Base-by-base conservation (phyloP, 805 yeast species). In the Candida tammaniensis region DNA sequence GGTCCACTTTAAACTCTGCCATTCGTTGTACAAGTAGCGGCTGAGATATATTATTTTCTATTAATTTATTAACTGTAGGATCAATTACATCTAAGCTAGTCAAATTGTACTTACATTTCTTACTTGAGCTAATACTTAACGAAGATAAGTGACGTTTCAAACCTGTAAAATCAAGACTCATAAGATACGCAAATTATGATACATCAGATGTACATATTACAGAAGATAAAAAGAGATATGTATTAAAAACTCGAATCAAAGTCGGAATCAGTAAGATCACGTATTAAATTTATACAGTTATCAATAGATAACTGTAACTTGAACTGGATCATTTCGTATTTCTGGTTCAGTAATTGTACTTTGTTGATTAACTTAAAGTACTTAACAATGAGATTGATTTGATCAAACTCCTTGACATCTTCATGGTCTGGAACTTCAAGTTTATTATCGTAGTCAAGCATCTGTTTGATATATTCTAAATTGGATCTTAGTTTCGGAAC, bases 271-370 rank as follows among this genome's bases (percentile, higher is more conserved):
- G n/a, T n/a, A n/a, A n/a, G n/a, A n/a, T n/a, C n/a, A n/a, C n/a
- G n/a, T n/a, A n/a, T n/a, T n/a, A 42, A 30, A 19, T 29, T 32
- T 11, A 32, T 13, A 33, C 46, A 36, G 23, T 33, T 38, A 12
- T 27, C 29, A 11, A 39, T 10, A 2, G 20, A 5, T 21, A 38
- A 26, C 27, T 38, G 15, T 11, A 22, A 14, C 18, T 42, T 35
- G 28, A 42, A 42, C 17, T 19, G 14, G 14, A 30, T 30, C 25
- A 38, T 15, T 2, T 14, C 23, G 2, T 23, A 11, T 12, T 17
- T 19, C 17, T 39, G 39, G 18, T 26, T 31, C 6, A 12, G 7
- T 9, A 33, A 30, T 16, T 35, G 30, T 1, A 42, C 33, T 19
- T 28, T 31, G 17, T 33, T 34, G 11, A 35, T 21, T n/a, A 42